Evolutionary conservation across 2,329 filamentous ascomycete species (phyloP), one percentile per base, ranked within the genome.

Genomic region (Neonectria neomacrospora): DNA sequence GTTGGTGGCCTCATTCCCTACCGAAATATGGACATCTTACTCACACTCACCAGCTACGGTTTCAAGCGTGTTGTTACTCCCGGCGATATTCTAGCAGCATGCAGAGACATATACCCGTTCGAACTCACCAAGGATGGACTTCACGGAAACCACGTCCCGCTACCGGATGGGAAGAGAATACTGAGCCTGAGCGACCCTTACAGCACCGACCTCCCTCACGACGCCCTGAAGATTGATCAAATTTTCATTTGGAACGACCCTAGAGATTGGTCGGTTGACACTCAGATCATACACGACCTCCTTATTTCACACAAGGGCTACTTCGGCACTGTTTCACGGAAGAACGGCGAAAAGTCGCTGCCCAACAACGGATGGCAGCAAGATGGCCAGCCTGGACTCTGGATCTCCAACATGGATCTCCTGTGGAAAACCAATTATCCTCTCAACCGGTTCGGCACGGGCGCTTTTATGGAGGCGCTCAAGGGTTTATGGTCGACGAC

Each of bases 231-330:
- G 71, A 91, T 99, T 70, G 93, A 97, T 74, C 94, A 94, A 28
- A 88, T 98, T 28, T 91, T 98, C 73, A 91, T 97, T 7, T 97
- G 95, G 85, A 97, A 97, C 77, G 96, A 98, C 78, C 94, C 96
- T 3, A 88, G 96, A 59, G 96, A 99, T 81, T 99, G 96, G 96
- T 94, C 92, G 1, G 85, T 97, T 10, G 95, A 98, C 77, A 88
- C 89, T 2, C 92, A 97, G 75, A 82, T 98, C 71, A 91, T 98
- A 61, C 75, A 91, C 57, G 96, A 99, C 77, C 81, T 97, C 11
- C 82, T 98, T 7, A 84, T 97, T 42, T 97, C 94, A 0, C 83
- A 87, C 18, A 73, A 85, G n/a, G 96, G 96, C 18, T 87, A 92
- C 60, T 76, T 97, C 4, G 96, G 95, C 26, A 97, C 95, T 0